A percentile compares a stretch with the other conserved stretches of the same genome.
Evolutionary conservation across 2,329 filamentous ascomycete species (phyloP).

Genomic region (Exophiala spinifera): DNA sequence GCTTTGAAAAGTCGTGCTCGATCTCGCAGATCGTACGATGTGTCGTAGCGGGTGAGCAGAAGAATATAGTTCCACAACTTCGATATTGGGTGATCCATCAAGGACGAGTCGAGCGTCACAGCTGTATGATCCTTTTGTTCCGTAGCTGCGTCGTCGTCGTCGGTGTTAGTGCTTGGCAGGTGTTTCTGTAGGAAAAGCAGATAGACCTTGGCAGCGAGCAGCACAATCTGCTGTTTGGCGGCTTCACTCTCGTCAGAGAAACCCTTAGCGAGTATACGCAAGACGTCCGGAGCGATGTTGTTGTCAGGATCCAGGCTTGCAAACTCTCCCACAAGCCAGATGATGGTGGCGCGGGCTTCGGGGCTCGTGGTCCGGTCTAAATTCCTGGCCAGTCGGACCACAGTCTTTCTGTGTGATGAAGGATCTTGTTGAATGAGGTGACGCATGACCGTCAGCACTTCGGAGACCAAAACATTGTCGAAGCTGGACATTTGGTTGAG

Average conservation of each 20-base stretch:
- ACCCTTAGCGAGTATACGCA: slow-evolving; percentile 80
- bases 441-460: slow-evolving; percentile 89
- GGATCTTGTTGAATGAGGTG: slow-evolving; percentile 94
- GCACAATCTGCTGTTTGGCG: slow-evolving; percentile 85
- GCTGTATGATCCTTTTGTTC: slow-evolving; percentile 32
- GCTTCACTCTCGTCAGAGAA: slow-evolving; percentile 81
- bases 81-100: slow-evolving; percentile 63
- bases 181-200: slow-evolving; percentile 68
- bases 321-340: slow-evolving; percentile 97
- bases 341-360: slow-evolving; percentile 85
- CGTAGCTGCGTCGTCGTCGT: slow-evolving; percentile 24
- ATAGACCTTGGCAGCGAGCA: slow-evolving; percentile 95
- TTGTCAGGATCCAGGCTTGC: slow-evolving; percentile 74
- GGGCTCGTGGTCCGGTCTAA: slow-evolving; percentile 84
- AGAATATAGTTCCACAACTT: slow-evolving; percentile 82
- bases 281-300: slow-evolving; percentile 88
- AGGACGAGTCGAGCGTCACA: slow-evolving; percentile 27
- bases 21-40: slow-evolving; percentile 91
- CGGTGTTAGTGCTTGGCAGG: slow-evolving; percentile 11
- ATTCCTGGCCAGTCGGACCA: slow-evolving; percentile 84
- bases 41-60: slow-evolving; percentile 84
- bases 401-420: slow-evolving; percentile 73
- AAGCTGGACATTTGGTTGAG: slow-evolving; percentile 83
- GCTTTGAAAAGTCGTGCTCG: slow-evolving; percentile 84
- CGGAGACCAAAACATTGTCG: slow-evolving; percentile 79